Base-by-base conservation (phyloP, 495 filamentous ascomycete genomes). In the Penicillium pulvis region DNA sequence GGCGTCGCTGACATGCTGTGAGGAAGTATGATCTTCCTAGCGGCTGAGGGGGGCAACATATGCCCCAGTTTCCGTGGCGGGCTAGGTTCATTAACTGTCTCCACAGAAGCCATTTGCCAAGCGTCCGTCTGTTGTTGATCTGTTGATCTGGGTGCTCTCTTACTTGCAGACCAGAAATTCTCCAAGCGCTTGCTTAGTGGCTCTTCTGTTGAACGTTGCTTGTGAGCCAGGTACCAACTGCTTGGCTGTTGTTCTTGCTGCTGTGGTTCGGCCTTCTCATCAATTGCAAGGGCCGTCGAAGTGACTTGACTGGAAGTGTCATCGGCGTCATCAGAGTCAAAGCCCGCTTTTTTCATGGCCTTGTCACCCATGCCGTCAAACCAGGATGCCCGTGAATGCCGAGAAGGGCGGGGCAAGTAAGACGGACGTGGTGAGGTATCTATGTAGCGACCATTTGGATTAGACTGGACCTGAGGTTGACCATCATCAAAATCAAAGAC, bases 121-220 rank as follows among this genome's bases (percentile, higher is more conserved):
- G 61, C 47, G 41, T 71, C 69, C 45, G 36, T 41, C 33, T 67
- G 59, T 12, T 39, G 30, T 11, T 57, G 62, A 33, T 54, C 65
- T 9, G 62, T 49, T n/a, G 65, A 54, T 42, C 63, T 65, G 19
- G 61, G 57, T 0, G 58, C 30, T 39, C 60, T 71, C 55, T 69
- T 74, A 51, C 74, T 75, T 11, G 73, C 68, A 31, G 66, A 68
- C 74, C 76, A 77, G 57, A 77, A 77, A 48, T 63, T 72, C 47
- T 79, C 74, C 26, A 79, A 63, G 9, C 76, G 70, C 51, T 67
- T 71, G 62, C 76, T 77, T 48, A 77, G 58, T n/a, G 74, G 74
- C 52, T 76, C 74, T 30, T 76, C 73, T 11, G 59, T 51, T 8
- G 61, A 53, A 23, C 67, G 69, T 35, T 67, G 60, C 50, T 68